A percentile compares a stretch with the other conserved stretches of the same genome.
phyloP scores from a whole-genome alignment of 208 protist genomes.

The Acanthamoeba polyphaga region DNA sequence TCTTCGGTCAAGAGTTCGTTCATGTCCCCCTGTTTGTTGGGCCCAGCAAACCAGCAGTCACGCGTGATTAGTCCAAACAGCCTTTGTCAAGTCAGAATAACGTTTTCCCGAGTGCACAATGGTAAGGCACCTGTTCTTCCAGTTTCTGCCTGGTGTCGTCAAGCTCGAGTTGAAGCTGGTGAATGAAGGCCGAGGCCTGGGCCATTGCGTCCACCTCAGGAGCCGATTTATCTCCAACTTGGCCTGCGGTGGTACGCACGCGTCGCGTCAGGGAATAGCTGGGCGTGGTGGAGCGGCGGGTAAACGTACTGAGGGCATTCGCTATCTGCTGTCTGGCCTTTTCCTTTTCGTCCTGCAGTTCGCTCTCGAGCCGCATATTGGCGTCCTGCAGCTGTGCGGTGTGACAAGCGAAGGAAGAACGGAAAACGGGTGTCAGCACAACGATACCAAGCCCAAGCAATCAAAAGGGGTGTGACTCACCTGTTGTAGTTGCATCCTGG shows the following conservation, averaged over 20 bases:
- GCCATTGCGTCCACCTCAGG: slow-evolving; percentile 32
- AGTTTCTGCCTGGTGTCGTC: slow-evolving; percentile 1
- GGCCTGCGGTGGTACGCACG: neutral
- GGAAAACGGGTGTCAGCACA: neutral
- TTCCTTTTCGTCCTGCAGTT: slow-evolving; percentile 7
- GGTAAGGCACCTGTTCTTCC: slow-evolving; percentile 39
- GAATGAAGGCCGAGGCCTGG: slow-evolving; percentile 21
- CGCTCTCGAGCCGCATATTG: neutral
- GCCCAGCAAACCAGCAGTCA: too few species aligned
- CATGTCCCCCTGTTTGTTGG: slow-evolving; percentile 2
- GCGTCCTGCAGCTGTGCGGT: neutral
- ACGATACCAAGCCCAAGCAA: too few species aligned
- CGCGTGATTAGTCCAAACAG: too few species aligned
- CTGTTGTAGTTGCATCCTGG: slow-evolving; percentile 17
- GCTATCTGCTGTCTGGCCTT: neutral
- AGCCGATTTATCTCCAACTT: neutral
- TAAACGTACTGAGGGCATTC: neutral
- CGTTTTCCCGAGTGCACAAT: neutral
- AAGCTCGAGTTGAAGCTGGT: slow-evolving; percentile 48
- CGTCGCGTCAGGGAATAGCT: neutral
- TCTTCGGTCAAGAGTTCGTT: slow-evolving; percentile 73
- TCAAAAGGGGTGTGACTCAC: neutral
- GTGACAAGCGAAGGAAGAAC: neutral
- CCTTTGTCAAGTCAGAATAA: neutral
- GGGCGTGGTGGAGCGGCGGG: neutral